Base-by-base conservation (phyloP, 2,329 filamentous ascomycete genomes). In the Sporothrix dimorphospora region DNA sequence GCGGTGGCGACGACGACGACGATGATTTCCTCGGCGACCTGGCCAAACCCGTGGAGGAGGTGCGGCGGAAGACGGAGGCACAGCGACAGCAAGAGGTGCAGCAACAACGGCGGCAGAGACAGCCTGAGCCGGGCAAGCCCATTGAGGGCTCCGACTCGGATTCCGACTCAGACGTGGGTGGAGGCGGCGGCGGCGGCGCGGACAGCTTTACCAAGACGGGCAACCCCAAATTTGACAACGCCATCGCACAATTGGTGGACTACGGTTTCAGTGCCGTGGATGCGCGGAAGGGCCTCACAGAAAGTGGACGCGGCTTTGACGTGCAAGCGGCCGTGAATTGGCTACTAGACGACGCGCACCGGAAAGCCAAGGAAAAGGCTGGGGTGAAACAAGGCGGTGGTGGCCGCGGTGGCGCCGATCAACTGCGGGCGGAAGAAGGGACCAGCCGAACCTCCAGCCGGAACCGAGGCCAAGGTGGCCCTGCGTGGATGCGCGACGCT, bases 241-340 rank as follows among this genome's bases (percentile, higher is more conserved):
- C 94, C 11, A 88, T 98, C 34, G 93, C 93, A 11, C 94, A 98
- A 79, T 83, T 99, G 34, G 90, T 98, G 3, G 95, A 98, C 76
- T 98, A 98, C 89, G 96, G 96, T 0, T 99, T 99, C 77, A 90
- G 93, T 0, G 87, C 90, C 0, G 93, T 97, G 72, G 94, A 94
- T 77, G 92, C 96, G n/a, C 87, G 88, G 70, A 86, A 91, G 74
- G 96, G 94, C 5, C 82, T 99, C 53, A 89, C 90, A 12, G 91
- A 94, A 77, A 97, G 92, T 42, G 91, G 93, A 4, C 90, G 90
- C 3, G 93, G 93, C 2, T 82, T 90, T 1, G 92, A 98, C 78
- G 89, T 97, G 11, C 94, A 97, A 80, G 91, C 90, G 66, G 95
- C 95, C 1, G 93, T 97, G 7, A 91, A 94, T 53, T 97, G 92